Conservation (phyloP, 176 grass and related monocot species). For the Themeda triandra region DNA sequence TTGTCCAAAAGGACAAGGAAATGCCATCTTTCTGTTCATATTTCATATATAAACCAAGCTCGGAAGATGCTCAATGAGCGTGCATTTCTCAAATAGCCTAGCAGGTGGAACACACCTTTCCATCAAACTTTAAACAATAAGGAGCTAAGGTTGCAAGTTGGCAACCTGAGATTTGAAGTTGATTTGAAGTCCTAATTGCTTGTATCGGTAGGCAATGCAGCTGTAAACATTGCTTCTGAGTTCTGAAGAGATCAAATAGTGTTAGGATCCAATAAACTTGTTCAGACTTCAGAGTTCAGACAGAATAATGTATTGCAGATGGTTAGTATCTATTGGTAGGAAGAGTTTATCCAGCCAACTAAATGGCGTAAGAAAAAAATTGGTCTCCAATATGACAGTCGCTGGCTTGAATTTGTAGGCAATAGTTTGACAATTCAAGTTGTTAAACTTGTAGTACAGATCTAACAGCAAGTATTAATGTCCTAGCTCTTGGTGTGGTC, state of each 20-base stretch:
- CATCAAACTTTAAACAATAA: slow-evolving; percentile 30
- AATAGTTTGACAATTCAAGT: not conserved
- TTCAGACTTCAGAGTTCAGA: not conserved
- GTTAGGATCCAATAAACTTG: not conserved
- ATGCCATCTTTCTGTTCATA: slow-evolving; percentile 39
- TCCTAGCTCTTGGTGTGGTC: not conserved
- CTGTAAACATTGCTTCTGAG: slow-evolving; percentile 8
- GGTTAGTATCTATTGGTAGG: not conserved
- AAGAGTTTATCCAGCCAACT: slow-evolving; percentile 5
- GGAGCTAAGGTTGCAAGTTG: slow-evolving; percentile 23
- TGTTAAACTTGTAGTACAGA: slow-evolving; percentile 16
- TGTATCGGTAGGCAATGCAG: slow-evolving; percentile 16
- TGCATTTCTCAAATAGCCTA: not conserved
- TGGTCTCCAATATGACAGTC: not conserved
- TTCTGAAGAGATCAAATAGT: slow-evolving; percentile 13
- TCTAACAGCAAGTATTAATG: not conserved
- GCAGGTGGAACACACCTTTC: slow-evolving; percentile 39
- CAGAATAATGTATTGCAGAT: slow-evolving; percentile 9
- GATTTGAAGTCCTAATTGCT: slow-evolving; percentile 9
- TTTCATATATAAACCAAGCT: slow-evolving; percentile 26
- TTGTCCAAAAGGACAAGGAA: slow-evolving; percentile 42
- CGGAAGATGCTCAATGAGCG: not conserved
- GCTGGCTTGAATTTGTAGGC: not conserved
- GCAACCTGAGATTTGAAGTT: not conserved
- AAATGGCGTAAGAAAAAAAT: not conserved